These are phyloP conservation scores for Coccomyxa subellipsoidea DNA, from an alignment of 163 green algal genomes.

Conservation along the genomic window DNA sequence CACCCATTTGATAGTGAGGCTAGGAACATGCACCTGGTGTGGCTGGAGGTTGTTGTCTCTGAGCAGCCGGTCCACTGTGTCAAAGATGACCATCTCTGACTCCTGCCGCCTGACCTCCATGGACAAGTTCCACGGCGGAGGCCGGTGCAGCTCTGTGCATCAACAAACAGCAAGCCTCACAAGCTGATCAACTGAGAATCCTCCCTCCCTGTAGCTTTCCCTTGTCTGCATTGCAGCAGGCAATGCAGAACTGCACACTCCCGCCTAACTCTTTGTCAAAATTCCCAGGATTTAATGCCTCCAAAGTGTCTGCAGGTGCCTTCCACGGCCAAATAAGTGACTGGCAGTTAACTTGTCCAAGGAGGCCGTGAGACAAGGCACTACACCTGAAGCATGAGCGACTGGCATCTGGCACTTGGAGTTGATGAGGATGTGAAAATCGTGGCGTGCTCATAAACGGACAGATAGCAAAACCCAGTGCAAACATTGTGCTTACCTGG, in stretches of 20 bases:
- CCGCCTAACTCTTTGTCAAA: too few relatives aligned
- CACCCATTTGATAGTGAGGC: too few relatives aligned
- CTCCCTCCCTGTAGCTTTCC: background rate
- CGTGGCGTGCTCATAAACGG: background rate
- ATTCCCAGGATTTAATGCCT: too few relatives aligned
- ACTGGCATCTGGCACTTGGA: too few relatives aligned
- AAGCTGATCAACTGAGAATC: background rate
- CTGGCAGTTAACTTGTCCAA: too few relatives aligned
- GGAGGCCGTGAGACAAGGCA: too few relatives aligned
- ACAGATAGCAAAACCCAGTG: background rate
- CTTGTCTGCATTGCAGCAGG: background rate
- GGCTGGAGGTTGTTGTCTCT: background rate
- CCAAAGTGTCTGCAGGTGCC: too few relatives aligned
- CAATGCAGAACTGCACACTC: too few relatives aligned
- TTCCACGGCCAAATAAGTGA: too few relatives aligned
- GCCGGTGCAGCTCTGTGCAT: background rate
- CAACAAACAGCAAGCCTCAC: background rate
- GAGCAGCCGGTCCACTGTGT: background rate
- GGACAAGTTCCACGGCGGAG: slow-evolving; percentile 33
- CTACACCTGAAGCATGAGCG: background rate
- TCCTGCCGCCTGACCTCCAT: slow-evolving; percentile 73
- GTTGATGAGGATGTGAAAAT: too few relatives aligned
- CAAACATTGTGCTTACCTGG: slow-evolving; percentile 30
- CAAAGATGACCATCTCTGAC: slow-evolving; percentile 74
- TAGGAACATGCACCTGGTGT: too few relatives aligned